Percentiles rank a stretch among this genome's conserved stretches.
Evolutionary conservation across 1,139 yeast genomes (phyloP).

Genomic region (Kodamaea sp.): DNA sequence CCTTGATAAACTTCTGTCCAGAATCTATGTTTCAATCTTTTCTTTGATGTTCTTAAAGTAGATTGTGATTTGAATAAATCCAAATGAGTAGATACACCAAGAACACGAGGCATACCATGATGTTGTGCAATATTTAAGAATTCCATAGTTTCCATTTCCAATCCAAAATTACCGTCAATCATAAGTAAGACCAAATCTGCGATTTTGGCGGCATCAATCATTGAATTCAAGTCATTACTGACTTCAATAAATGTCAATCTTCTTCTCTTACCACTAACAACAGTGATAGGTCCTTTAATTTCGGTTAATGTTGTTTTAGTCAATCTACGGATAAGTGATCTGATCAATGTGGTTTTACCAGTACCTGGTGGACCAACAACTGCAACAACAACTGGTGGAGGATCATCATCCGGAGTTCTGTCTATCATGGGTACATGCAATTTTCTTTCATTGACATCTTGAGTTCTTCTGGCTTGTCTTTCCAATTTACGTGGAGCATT

Average conservation of each 20-base stretch:
- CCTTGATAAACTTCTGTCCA: constrained; percentile 99
- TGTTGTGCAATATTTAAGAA: constrained; percentile 93
- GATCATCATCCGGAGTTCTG: constrained; percentile 94
- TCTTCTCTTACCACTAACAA: constrained; percentile 94
- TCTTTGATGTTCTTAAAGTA: constrained; percentile 87
- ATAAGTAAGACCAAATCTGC: constrained; percentile 87
- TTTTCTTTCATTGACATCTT: constrained; percentile 81
- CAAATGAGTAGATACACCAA: constrained; percentile 94
- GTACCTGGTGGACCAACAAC: constrained; percentile 99
- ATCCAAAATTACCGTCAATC: constrained; percentile 96
- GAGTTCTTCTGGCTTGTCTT: constrained; percentile 77
- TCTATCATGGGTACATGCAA: constrained; percentile 97
- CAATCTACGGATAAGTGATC: constrained; percentile 80
- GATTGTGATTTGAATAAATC: constrained; percentile 90
- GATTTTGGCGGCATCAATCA: constrained; percentile 94
- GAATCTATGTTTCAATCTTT: constrained; percentile 86
- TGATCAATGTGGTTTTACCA: constrained; percentile 91
- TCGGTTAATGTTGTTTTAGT: constrained; percentile 86
- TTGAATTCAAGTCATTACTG: constrained; percentile 85
- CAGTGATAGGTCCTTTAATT: constrained; percentile 93
- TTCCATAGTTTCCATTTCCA: constrained; percentile 99
- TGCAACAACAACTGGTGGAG: constrained; percentile 95
- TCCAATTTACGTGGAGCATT: constrained; percentile 88
- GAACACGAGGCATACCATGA: constrained; percentile 97
- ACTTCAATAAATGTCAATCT: constrained; percentile 92